phyloP scores from a whole-genome alignment of 768 basidiomycete species.

The Lenzites betulinus region DNA sequence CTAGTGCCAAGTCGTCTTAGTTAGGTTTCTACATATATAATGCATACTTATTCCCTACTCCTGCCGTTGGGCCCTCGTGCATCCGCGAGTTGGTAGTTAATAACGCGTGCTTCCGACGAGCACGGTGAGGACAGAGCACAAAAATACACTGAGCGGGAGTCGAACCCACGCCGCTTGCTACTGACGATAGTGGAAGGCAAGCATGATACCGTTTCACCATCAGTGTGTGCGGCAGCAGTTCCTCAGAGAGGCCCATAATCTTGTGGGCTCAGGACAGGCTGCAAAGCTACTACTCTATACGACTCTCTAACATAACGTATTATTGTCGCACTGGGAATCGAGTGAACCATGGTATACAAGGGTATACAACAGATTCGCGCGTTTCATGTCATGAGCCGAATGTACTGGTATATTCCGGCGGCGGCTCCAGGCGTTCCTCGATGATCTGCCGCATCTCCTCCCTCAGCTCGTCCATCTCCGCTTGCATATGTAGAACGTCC shows the following conservation, averaged over 20 bases:
- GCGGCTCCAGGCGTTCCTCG: conserved; percentile 25
- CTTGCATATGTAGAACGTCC: conserved; percentile 27
- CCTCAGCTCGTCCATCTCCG: conserved; percentile 33
- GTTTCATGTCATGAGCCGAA: too few relatives aligned
- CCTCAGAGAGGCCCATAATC: too few relatives aligned
- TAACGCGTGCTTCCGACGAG: too few relatives aligned
- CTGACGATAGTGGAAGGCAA: conserved; percentile 64
- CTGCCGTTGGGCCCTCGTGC: too few relatives aligned
- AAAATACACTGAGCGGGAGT: conserved; percentile 27
- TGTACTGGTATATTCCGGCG: conserved; percentile 25
- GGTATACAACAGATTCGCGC: too few relatives aligned
- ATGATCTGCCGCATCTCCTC: conserved; percentile 28
- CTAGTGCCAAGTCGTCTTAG: not conserved
- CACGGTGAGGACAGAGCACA: conserved; percentile 3
- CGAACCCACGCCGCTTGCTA: conserved; percentile 33
- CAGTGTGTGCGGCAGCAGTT: conserved; percentile 6
- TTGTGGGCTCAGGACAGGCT: too few relatives aligned
- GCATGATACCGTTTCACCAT: conserved; percentile 61
- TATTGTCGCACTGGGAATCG: too few relatives aligned
- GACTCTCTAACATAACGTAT: too few relatives aligned
- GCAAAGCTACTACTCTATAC: too few relatives aligned
- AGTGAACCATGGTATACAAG: too few relatives aligned
- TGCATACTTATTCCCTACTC: not conserved
- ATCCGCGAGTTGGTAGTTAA: too few relatives aligned
- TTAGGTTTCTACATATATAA: too few relatives aligned